Evolutionary conservation across 78 protist genomes (phyloP).

Genomic region (Dictyostelium intermedium): DNA sequence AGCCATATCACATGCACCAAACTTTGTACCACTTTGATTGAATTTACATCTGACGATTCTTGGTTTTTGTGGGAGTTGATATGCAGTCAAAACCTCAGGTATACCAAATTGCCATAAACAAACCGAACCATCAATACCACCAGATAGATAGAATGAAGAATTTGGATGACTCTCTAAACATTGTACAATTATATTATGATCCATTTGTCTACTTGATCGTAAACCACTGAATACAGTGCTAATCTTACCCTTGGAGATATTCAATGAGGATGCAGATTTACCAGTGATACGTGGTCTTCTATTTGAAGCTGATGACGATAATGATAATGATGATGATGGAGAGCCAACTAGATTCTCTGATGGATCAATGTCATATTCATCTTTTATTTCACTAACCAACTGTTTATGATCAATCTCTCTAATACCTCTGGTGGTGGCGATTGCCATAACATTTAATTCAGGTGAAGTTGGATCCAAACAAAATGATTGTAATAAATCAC

Average conservation of each 20-base stretch:
- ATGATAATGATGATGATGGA: constrained; percentile 25
- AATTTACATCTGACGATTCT: constrained; percentile 44
- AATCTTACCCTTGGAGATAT: neutral
- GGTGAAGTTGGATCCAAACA: constrained; percentile 49
- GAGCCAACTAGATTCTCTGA: neutral
- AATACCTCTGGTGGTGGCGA: constrained; percentile 80
- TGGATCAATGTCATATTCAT: constrained; percentile 37
- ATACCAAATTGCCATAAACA: constrained; percentile 75
- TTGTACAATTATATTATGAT: constrained; percentile 78
- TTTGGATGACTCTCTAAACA: constrained; percentile 75
- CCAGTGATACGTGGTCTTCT: constrained; percentile 29
- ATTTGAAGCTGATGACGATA: too few relatives aligned
- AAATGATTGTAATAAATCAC: constrained; percentile 71
- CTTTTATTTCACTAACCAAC: neutral
- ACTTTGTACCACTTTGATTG: constrained; percentile 74
- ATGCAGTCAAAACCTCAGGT: constrained; percentile 67
- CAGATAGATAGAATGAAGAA: constrained; percentile 49
- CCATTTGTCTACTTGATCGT: constrained; percentile 29
- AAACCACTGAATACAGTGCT: neutral
- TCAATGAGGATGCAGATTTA: constrained; percentile 25
- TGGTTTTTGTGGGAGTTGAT: constrained; percentile 59
- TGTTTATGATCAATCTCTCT: constrained; percentile 72
- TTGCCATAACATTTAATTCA: constrained; percentile 30
- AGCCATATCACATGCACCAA: constrained; percentile 79
- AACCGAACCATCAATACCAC: constrained; percentile 78